phyloP scores from a whole-genome alignment of 495 filamentous ascomycete genomes.

The Umbilicaria muhlenbergii region DNA sequence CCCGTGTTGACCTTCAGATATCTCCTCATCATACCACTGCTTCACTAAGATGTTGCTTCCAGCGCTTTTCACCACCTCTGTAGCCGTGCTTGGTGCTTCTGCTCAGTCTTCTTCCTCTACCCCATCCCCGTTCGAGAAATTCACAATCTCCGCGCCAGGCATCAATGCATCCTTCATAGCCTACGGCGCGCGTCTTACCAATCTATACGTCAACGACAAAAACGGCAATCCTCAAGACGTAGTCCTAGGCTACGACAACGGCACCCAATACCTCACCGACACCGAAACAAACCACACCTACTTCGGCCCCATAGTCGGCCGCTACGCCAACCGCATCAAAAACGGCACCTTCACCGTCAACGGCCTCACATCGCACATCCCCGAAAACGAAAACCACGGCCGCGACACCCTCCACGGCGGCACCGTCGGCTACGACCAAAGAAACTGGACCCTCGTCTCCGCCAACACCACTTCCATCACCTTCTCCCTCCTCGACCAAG shows the following conservation, averaged over 20 bases:
- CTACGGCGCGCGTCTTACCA: constrained; percentile 64
- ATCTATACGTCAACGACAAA: constrained; percentile 58
- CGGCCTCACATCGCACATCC: constrained; percentile 43
- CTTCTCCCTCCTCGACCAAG: constrained; percentile 63
- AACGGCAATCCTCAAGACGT: constrained; percentile 50
- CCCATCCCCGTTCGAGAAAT: constrained; percentile 36
- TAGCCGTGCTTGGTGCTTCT: background rate
- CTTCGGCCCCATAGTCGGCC: constrained; percentile 62
- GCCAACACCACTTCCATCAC: constrained; percentile 54
- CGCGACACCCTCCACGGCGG: constrained; percentile 69
- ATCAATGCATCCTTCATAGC: constrained; percentile 62
- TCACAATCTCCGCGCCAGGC: constrained; percentile 54
- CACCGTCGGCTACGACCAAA: constrained; percentile 63
- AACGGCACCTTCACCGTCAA: constrained; percentile 68
- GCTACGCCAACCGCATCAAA: constrained; percentile 79
- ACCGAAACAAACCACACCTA: constrained; percentile 51
- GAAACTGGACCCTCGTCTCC: constrained; percentile 64
- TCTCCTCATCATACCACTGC: no score
- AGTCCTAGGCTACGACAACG: constrained; percentile 67
- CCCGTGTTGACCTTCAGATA: no score
- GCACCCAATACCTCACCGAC: constrained; percentile 51
- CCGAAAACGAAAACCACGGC: constrained; percentile 57
- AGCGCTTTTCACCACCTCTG: no score
- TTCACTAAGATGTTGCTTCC: no score
- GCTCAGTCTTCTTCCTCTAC: constrained; percentile 3